These are phyloP conservation scores for Caloboletus inedulis DNA, from an alignment of 1,284 basidiomycete species.

Conservation along the genomic window DNA sequence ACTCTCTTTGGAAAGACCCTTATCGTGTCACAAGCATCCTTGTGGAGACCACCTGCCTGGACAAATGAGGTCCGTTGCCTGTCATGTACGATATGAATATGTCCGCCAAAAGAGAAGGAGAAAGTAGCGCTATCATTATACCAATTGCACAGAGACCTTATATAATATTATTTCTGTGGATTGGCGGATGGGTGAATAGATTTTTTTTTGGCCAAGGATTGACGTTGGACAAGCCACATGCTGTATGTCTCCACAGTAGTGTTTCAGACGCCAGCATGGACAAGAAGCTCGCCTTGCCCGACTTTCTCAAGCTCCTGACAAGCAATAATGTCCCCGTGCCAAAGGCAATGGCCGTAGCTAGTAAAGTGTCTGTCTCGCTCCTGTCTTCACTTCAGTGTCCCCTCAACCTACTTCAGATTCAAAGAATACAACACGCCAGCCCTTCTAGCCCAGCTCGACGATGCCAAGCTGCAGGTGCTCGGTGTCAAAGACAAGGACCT, in stretches of 20 bases:
- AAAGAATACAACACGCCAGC: constrained; percentile 67
- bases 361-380: constrained; percentile 64
- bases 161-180: constrained; percentile 10
- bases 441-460: constrained; percentile 55
- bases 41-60: constrained; percentile 83
- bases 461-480: constrained; percentile 53
- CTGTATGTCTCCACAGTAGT: too few relatives aligned
- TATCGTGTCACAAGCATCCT: constrained; percentile 89
- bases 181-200: too few relatives aligned
- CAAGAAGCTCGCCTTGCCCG: constrained; percentile 60
- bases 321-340: constrained; percentile 60
- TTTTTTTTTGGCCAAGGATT: too few relatives aligned
- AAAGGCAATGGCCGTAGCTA: constrained; percentile 74
- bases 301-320: constrained; percentile 73
- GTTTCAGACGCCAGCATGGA: constrained; percentile 23
- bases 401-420: constrained; percentile 51
- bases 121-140: constrained; percentile 21
- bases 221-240: constrained; percentile 5
- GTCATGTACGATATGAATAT: constrained; percentile 9
- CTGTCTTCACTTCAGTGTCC: neutral
- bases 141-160: constrained; percentile 11
- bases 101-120: constrained; percentile 6
- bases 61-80: constrained; percentile 38
- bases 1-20: constrained; percentile 54
- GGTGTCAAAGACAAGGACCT: constrained; percentile 69